phyloP scores from a whole-genome alignment of 352 stramenopile genomes.

The Phytopythium cucurbitacearum region DNA sequence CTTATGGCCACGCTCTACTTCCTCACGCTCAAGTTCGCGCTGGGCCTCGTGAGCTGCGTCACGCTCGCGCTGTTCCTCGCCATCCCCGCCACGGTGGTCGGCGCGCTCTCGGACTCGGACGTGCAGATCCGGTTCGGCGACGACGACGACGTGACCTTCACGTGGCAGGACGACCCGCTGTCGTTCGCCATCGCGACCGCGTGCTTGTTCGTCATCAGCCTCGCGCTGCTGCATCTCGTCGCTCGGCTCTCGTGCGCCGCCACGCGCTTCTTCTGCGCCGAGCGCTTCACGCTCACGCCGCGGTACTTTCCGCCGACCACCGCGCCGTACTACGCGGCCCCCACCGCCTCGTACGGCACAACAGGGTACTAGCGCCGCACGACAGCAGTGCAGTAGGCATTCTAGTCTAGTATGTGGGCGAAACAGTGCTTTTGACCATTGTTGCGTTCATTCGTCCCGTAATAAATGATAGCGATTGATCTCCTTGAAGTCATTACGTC shows the following conservation, averaged over 20 bases:
- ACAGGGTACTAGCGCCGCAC: background rate
- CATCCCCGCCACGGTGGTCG: constrained; percentile 21
- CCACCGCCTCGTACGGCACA: constrained; percentile 1
- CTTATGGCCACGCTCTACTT: constrained; percentile 65
- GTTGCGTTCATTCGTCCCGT: too few relatives aligned
- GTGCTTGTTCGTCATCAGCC: constrained; percentile 45
- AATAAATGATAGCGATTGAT: too few relatives aligned
- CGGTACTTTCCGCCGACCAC: constrained; percentile 5
- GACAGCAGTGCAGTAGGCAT: background rate
- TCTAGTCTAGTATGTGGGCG: too few relatives aligned
- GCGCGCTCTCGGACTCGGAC: constrained; percentile 13
- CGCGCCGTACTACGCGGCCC: constrained; percentile 15
- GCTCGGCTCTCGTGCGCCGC: constrained; percentile 34
- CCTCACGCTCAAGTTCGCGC: constrained; percentile 50
- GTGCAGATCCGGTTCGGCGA: constrained; percentile 18
- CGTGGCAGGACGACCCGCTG: constrained; percentile 29
- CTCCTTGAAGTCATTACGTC: too few relatives aligned
- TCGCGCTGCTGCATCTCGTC: constrained; percentile 53
- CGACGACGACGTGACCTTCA: constrained; percentile 16
- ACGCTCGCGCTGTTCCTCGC: constrained; percentile 25
- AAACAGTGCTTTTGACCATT: too few relatives aligned
- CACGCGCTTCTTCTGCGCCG: constrained; percentile 65
- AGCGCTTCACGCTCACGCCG: constrained; percentile 30
- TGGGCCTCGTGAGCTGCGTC: constrained; percentile 41
- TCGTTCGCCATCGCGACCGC: constrained; percentile 33